Evolutionary conservation across 164 flowering plant genomes (phyloP).

Genomic region (Dillenia turbinata): DNA sequence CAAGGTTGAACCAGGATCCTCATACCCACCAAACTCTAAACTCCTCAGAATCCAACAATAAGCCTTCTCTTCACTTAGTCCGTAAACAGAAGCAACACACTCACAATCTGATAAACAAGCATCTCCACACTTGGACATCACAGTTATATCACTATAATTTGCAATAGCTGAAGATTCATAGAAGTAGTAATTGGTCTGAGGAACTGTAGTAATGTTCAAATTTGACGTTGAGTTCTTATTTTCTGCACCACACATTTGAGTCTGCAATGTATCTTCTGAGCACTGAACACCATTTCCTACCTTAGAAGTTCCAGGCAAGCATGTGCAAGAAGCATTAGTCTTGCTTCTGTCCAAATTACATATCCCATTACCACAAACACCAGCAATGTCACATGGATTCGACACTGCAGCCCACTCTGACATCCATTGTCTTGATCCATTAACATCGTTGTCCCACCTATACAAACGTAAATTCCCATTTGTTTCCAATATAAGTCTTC

Average conservation of each 20-base stretch:
- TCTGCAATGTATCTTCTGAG: constrained; percentile 18
- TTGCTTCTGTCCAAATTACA: constrained; percentile 60
- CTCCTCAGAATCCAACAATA: constrained; percentile 83
- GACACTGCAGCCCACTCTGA: constrained; percentile 92
- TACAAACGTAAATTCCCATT: constrained; percentile 80
- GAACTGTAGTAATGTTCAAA: constrained; percentile 43
- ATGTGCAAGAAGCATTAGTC: constrained; percentile 65
- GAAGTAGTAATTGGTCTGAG: constrained; percentile 70
- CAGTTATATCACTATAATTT: constrained; percentile 56
- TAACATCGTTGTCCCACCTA: constrained; percentile 67
- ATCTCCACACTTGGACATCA: constrained; percentile 62
- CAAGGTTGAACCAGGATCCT: constrained; percentile 70
- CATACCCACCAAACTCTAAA: constrained; percentile 79
- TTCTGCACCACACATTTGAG: constrained; percentile 24
- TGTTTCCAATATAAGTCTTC: constrained; percentile 56
- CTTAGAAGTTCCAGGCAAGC: constrained; percentile 59
- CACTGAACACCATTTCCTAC: constrained; percentile 24
- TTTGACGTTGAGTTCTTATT: constrained; percentile 16
- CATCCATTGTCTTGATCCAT: constrained; percentile 78
- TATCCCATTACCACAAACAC: constrained; percentile 87
- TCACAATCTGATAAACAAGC: constrained; percentile 71
- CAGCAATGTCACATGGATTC: constrained; percentile 83
- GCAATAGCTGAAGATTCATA: constrained; percentile 57
- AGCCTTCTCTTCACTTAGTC: constrained; percentile 68
- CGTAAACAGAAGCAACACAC: constrained; percentile 87